phyloP scores from a whole-genome alignment of 352 stramenopile species.

The Globisporangium takayamanum region DNA sequence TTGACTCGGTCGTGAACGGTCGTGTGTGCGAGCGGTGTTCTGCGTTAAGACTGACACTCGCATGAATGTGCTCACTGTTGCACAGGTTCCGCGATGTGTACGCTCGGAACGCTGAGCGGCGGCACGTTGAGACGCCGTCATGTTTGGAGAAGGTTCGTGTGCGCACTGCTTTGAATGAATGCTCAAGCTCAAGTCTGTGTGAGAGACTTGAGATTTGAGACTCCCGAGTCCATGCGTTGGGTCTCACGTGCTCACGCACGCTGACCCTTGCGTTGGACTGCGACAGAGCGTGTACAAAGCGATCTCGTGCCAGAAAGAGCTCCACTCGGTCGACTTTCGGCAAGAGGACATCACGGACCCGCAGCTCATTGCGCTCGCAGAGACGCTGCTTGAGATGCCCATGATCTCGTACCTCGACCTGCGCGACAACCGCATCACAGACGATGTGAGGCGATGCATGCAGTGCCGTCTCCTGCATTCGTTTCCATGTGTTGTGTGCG shows the following conservation, averaged over 20 bases:
- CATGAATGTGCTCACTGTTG: background rate
- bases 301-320: conserved; percentile 76
- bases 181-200: background rate
- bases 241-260: background rate
- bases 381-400: conserved; percentile 69
- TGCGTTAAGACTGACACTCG: background rate
- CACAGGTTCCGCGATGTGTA: conserved; percentile 67
- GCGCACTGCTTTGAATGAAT: background rate
- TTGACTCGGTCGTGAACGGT: background rate
- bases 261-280: background rate
- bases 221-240: background rate
- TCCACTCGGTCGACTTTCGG: conserved; percentile 65
- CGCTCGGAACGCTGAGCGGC: conserved; percentile 44
- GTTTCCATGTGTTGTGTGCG: background rate
- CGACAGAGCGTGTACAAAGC: conserved; percentile 77
- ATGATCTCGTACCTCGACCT: conserved; percentile 73
- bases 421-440: conserved; percentile 72
- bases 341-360: conserved; percentile 78
- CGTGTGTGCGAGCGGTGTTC: too few relatives aligned
- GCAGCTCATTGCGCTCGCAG: conserved; percentile 69
- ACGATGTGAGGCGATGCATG: conserved; percentile 36
- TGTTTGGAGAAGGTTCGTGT: conserved; percentile 56
- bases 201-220: background rate
- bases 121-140: conserved; percentile 55
- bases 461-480: background rate